Conservation (phyloP, 371 early-diverging fungal species). For the Cokeromyces recurvatus region DNA sequence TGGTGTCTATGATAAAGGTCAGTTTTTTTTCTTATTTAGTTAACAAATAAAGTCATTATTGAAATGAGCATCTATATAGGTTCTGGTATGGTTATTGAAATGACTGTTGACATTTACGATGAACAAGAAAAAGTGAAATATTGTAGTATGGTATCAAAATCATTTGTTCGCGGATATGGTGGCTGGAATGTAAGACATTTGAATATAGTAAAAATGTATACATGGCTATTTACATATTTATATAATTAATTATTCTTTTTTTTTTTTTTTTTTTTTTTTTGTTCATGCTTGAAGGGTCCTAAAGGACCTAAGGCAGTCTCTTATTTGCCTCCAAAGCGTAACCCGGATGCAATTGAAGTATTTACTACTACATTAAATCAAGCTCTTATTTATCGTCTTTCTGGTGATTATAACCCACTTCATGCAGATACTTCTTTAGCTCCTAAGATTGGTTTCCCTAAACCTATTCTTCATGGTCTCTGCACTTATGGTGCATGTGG, state of each 20-base stretch:
- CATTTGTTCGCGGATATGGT: slow-evolving; percentile 59
- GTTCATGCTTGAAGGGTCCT: no score
- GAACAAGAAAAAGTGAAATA: slow-evolving; percentile 47
- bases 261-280: no score
- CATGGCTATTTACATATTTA: no score
- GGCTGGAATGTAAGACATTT: slow-evolving; percentile 49
- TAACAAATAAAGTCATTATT: no score
- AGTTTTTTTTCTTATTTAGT: no score
- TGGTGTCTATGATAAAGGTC: slow-evolving; percentile 61
- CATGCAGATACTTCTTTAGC: slow-evolving; percentile 65
- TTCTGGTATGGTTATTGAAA: slow-evolving; percentile 27
- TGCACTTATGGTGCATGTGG: slow-evolving; percentile 66
- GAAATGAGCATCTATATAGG: no score
- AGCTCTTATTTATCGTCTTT: slow-evolving; percentile 68
- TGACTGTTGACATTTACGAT: slow-evolving; percentile 36
- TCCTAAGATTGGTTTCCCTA: slow-evolving; percentile 62
- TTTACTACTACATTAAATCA: slow-evolving; percentile 48
- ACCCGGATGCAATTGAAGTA: slow-evolving; percentile 55
- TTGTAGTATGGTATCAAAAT: slow-evolving; percentile 46
- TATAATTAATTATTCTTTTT: no score
- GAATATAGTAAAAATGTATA: not conserved
- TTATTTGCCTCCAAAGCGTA: slow-evolving; percentile 51
- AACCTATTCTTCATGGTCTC: slow-evolving; percentile 71
- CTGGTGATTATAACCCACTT: slow-evolving; percentile 73
- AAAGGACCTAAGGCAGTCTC: slow-evolving; percentile 54